phyloP scores from a whole-genome alignment of 805 yeast species.

The Starmerella kuoi region DNA sequence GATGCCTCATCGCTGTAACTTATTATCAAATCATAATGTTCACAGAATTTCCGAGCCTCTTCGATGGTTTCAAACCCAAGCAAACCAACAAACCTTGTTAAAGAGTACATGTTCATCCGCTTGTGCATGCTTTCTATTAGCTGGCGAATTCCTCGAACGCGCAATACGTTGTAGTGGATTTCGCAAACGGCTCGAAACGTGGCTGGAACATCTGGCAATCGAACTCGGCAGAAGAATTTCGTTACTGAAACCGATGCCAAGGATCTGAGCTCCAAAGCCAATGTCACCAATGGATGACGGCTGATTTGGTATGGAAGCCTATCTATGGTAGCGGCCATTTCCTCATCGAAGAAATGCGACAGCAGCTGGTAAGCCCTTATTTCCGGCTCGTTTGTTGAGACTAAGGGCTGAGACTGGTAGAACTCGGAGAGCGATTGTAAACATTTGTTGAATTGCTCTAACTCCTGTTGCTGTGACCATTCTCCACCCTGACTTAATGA shows the following conservation, averaged over 20 bases:
- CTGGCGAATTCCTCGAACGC: conserved; percentile 59
- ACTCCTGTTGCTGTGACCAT: conserved; percentile 86
- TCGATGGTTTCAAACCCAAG: conserved; percentile 57
- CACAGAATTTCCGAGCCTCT: conserved; percentile 45
- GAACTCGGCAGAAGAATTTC: conserved; percentile 49
- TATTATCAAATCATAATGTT: conserved; percentile 43
- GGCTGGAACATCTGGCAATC: conserved; percentile 45
- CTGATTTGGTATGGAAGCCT: conserved; percentile 48
- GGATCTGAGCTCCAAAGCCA: conserved; percentile 60
- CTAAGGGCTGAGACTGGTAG: conserved; percentile 43
- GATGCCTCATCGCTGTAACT: conserved; percentile 1
- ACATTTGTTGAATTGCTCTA: conserved; percentile 87
- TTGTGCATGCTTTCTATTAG: conserved; percentile 57
- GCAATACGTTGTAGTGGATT: conserved; percentile 52
- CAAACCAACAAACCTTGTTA: conserved; percentile 35
- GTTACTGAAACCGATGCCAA: conserved; percentile 38
- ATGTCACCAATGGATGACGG: conserved; percentile 45
- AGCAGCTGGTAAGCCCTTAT: conserved; percentile 78
- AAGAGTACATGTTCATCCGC: conserved; percentile 45
- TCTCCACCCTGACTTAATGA: conserved; percentile 36
- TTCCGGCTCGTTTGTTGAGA: conserved; percentile 78
- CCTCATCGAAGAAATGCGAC: conserved; percentile 73
- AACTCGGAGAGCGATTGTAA: conserved; percentile 79
- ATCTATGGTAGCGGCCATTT: conserved; percentile 64
- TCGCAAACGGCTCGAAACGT: conserved; percentile 65